Conservation (phyloP, 495 filamentous ascomycete species). For the Pyrenula aspistea region DNA sequence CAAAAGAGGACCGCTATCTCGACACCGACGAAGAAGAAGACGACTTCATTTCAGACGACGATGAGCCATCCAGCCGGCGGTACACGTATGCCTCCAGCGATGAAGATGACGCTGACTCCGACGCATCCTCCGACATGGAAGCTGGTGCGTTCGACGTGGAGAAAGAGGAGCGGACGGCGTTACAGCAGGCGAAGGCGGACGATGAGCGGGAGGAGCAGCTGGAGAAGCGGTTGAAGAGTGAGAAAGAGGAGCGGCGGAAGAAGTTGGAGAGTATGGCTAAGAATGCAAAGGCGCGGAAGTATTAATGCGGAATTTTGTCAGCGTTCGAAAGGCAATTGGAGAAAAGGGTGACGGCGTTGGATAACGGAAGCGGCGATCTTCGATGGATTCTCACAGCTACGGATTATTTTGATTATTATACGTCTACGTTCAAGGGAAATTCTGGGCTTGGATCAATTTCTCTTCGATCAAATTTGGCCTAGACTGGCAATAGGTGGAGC, state of each 20-base stretch:
- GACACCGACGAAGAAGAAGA: conserved; percentile 37
- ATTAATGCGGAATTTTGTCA: too few species aligned
- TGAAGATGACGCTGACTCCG: conserved; percentile 34
- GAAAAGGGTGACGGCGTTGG: too few species aligned
- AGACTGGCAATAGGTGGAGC: too few species aligned
- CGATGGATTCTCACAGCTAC: too few species aligned
- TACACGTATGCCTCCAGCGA: conserved; percentile 39
- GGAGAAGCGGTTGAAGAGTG: conserved; percentile 41
- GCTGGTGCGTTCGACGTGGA: conserved; percentile 47
- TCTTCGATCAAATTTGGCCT: too few species aligned
- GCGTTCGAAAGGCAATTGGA: too few species aligned
- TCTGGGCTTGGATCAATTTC: too few species aligned
- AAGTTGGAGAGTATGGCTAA: conserved; percentile 35
- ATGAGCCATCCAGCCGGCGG: conserved; percentile 17
- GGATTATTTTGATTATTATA: too few species aligned
- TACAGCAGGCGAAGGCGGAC: conserved; percentile 39
- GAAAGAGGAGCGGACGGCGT: conserved; percentile 40
- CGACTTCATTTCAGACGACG: conserved; percentile 22
- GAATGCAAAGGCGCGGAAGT: conserved; percentile 1
- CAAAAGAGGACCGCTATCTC: conserved; percentile 31
- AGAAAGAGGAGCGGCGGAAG: conserved; percentile 44
- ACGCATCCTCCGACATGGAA: conserved; percentile 54
- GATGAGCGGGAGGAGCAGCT: conserved; percentile 43
- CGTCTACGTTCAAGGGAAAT: too few species aligned
- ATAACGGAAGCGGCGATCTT: too few species aligned